These are phyloP conservation scores for Blastomyces silverae DNA, from an alignment of 2,329 filamentous ascomycete species.

Conservation along the genomic window DNA sequence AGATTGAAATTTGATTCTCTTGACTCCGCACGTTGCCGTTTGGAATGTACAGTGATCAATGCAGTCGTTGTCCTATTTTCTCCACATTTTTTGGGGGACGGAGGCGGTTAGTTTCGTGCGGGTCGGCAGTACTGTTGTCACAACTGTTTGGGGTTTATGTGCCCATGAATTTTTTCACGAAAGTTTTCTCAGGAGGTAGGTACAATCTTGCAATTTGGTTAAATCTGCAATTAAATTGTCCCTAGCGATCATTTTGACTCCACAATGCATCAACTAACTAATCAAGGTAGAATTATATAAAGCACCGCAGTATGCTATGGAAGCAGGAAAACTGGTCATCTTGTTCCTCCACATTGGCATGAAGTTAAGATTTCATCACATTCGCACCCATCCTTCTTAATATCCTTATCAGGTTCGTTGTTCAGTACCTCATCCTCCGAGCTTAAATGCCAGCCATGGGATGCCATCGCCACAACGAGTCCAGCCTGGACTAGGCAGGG, in stretches of 20 bases:
- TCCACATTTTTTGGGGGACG: not conserved
- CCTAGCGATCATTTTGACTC: not conserved
- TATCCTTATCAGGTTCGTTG: not conserved
- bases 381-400: not conserved
- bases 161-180: not conserved
- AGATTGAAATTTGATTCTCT: not conserved
- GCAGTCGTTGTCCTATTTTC: not conserved
- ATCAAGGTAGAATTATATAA: not conserved
- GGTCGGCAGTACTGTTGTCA: not conserved
- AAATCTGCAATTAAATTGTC: not conserved
- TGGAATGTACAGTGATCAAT: not conserved
- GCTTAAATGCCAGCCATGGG: not conserved
- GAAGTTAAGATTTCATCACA: not conserved
- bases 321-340: not conserved
- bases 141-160: not conserved
- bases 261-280: not conserved
- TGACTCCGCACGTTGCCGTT: not conserved
- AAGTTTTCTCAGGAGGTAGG: not conserved
- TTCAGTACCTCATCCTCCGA: not conserved
- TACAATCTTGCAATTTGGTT: not conserved
- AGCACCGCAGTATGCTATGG: not conserved
- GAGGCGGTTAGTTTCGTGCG: not conserved
- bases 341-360: not conserved
- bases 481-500: constrained; percentile 3
- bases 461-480: not conserved